Base-by-base conservation (phyloP, 345 rosid species). In the Cardiospermum halicacabum region DNA sequence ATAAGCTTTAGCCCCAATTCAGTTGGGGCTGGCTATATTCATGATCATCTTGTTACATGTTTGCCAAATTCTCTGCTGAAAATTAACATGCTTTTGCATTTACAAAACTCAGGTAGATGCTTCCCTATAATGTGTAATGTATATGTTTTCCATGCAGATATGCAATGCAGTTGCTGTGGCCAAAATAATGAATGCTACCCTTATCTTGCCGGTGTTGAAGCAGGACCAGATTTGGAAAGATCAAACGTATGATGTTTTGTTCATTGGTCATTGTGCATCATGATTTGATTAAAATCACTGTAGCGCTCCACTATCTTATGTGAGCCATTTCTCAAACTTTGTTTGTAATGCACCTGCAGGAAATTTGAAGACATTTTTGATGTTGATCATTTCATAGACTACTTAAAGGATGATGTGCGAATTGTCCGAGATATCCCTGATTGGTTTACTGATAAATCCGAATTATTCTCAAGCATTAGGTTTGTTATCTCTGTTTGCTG, bases 171-270 rank as follows among this genome's bases (percentile, higher is more conserved):
- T 95, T 67, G 99, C 94, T 54, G 99, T 95, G 69, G 97, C 99
- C 37, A 95, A 89, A 81, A 95, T 95, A 75, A 69, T 95, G 97
- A 91, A 95, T 80, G 97, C 98, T 53, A 95, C 98, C 62, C 88
- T 95, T 67, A 95, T 95, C 72, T 80, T 95, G 65, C 99, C 99
- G 48, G 99, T 95, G 37, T 71, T 95, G 72, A 95, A 95, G 89
- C 99, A 95, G 77, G 99, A 95, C 72, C 99, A 95, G 74, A 95
- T 95, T 69, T 91, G 99, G 99, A 91, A 95, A 71, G 99, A 95
- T 76, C 96, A 92, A 75, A 95, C 99, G 96, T 95, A 65, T 66
- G 91, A 70, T 70, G 19, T 56, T 39, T 30, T 49, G 43, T 19
- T 13, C 56, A 60, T 21, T 49, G 7, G 21, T 62, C 21, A n/a